Percentiles rank a stretch among this genome's conserved stretches.
Conservation (phyloP, 257 asterid species). For the Mitragyna speciosa region DNA sequence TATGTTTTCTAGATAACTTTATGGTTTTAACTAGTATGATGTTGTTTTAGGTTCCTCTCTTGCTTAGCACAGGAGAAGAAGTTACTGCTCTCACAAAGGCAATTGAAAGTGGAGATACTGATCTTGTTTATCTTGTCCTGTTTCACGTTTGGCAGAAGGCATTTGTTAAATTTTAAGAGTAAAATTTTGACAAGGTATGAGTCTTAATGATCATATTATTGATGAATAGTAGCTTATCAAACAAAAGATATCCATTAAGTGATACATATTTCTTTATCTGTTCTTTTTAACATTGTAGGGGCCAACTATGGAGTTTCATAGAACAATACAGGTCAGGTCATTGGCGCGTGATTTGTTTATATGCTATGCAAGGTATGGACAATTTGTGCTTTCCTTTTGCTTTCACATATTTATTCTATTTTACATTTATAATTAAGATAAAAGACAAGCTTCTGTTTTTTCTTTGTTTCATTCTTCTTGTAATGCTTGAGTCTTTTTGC, state of each 20-base stretch:
- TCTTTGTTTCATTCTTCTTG: constrained; percentile 13
- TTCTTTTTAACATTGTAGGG: constrained; percentile 49
- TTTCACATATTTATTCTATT: constrained; percentile 1
- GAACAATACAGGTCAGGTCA: constrained; percentile 78
- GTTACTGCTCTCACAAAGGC: constrained; percentile 87
- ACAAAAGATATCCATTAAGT: not conserved
- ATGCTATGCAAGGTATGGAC: constrained; percentile 72
- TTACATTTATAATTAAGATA: not conserved
- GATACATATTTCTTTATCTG: constrained; percentile 18
- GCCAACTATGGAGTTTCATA: constrained; percentile 71
- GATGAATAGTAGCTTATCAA: not conserved
- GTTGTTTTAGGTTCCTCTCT: constrained; percentile 74
- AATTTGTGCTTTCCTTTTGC: constrained; percentile 10
- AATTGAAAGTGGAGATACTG: constrained; percentile 92
- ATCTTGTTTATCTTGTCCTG: constrained; percentile 92
- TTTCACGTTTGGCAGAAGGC: constrained; percentile 97
- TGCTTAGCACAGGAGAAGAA: constrained; percentile 96
- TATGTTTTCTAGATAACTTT: not conserved
- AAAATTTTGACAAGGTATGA: not conserved
- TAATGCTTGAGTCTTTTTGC: constrained; percentile 12
- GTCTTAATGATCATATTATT: not conserved
- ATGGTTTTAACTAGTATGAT: constrained; percentile 4
- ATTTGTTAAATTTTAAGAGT: constrained; percentile 15
- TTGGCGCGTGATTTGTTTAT: constrained; percentile 92
- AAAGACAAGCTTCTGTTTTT: not conserved